Evolutionary conservation across 768 basidiomycete genomes (phyloP), one percentile per base, ranked within the genome.

Genomic region (Scleroderma bovista): DNA sequence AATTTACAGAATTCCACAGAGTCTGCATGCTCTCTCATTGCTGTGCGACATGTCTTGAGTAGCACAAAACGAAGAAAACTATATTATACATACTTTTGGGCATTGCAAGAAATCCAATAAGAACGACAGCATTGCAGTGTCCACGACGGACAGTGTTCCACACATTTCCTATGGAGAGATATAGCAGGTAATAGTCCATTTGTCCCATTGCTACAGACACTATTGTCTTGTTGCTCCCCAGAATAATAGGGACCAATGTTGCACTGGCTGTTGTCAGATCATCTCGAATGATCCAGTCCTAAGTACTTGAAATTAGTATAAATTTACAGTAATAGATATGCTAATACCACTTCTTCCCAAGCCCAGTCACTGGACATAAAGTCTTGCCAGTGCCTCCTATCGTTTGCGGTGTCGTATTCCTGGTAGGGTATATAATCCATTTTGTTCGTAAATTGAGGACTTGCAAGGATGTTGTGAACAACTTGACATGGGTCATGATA

Each of bases 31-130:
- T 50, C 19, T 19, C 39, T 52, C 2, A 23, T 52, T 3, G 40
- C 46, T 47, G 17, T n/a, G 24, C 5, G 32, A 16, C 31, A 16
- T 42, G 2, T n/a, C 19, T 24, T 17, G 1, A 26, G 3, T 7
- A 17, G 8, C 5, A 42, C 20, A 37, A 6, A 9, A 37, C 29
- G 9, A 8, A 43, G n/a, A 31, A 29, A 29, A 29, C 26, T 29
- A 29, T 17, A 8, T 33, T 9, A 13, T 13, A 48, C 57, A 0
- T 52, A 68, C 66, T 57, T 54, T 67, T 66, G 1, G 61, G 58
- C 26, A 69, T 66, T 10, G 60, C 51, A 26, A 66, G 50, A 50
- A 72, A 71, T 1, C 53, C 65, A 16, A 69, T 50, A 7, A 67
- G 47, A 0, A 50, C 46, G 6, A 55, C n/a, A 2, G 51, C 47